Conservation (phyloP, 179 eudicot genomes). For the Beta lomatogona region DNA sequence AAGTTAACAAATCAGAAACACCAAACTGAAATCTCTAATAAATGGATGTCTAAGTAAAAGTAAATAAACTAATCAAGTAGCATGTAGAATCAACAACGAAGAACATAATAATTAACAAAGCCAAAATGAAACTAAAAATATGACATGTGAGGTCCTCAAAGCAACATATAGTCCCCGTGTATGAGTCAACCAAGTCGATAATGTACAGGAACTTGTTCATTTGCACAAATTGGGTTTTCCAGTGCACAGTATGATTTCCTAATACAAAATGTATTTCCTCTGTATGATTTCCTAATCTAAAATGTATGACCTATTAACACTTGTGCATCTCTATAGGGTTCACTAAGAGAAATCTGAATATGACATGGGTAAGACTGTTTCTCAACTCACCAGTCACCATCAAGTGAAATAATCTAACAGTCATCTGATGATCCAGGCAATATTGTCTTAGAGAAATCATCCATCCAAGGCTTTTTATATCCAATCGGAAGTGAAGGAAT, state of each 20-base stretch:
- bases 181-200: not conserved
- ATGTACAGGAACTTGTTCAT: constrained; percentile 14
- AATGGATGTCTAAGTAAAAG: too few relatives aligned
- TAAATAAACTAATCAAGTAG: too few relatives aligned
- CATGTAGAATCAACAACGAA: too few relatives aligned
- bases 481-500: not conserved
- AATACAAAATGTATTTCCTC: not conserved
- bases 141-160: too few relatives aligned
- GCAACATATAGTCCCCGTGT: too few relatives aligned
- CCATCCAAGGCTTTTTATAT: constrained; percentile 39
- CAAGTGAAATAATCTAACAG: not conserved
- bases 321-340: not conserved
- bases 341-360: not conserved
- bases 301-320: too few relatives aligned
- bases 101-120: too few relatives aligned
- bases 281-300: too few relatives aligned
- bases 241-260: not conserved
- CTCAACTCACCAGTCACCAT: not conserved
- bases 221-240: not conserved
- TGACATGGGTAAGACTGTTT: too few relatives aligned
- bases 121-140: too few relatives aligned
- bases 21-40: too few relatives aligned
- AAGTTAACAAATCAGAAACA: too few relatives aligned
- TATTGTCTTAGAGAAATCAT: constrained; percentile 15
- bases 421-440: not conserved